Evolutionary conservation across 2,329 filamentous ascomycete genomes (phyloP).

Genomic region (Pyricularia sp.): DNA sequence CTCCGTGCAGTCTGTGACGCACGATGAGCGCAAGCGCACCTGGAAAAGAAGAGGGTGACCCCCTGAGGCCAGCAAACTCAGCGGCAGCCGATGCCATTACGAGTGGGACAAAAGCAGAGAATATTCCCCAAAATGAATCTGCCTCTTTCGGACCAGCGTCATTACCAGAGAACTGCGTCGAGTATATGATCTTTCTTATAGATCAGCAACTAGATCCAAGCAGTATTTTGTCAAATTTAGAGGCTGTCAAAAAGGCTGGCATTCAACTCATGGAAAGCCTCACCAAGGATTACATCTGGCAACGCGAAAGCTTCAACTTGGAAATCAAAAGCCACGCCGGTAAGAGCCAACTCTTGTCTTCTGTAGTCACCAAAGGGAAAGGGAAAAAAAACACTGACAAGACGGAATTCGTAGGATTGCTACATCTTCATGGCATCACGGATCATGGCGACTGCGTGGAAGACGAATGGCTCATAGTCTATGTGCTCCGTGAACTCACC

Average conservation of each 20-base stretch:
- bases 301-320: conserved; percentile 68
- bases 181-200: conserved; percentile 69
- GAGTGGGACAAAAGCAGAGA: background rate
- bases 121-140: background rate
- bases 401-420: conserved; percentile 23
- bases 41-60: background rate
- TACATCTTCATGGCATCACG: conserved; percentile 62
- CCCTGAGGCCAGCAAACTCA: background rate
- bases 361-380: no score
- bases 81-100: background rate
- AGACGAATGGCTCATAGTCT: conserved; percentile 95
- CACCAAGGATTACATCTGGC: conserved; percentile 88
- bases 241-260: conserved; percentile 57
- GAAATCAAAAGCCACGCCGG: conserved; percentile 47
- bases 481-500: conserved; percentile 70
- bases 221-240: conserved; percentile 52
- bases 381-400: background rate
- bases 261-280: conserved; percentile 47
- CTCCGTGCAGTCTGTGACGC: background rate
- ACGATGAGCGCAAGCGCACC: background rate
- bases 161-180: conserved; percentile 71
- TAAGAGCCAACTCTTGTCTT: conserved; percentile 17
- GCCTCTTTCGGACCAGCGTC: background rate
- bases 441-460: conserved; percentile 91
- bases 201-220: conserved; percentile 41